These are phyloP conservation scores for Hymenoscyphus albidus DNA, from an alignment of 2,329 filamentous ascomycete species.

Conservation along the genomic window DNA sequence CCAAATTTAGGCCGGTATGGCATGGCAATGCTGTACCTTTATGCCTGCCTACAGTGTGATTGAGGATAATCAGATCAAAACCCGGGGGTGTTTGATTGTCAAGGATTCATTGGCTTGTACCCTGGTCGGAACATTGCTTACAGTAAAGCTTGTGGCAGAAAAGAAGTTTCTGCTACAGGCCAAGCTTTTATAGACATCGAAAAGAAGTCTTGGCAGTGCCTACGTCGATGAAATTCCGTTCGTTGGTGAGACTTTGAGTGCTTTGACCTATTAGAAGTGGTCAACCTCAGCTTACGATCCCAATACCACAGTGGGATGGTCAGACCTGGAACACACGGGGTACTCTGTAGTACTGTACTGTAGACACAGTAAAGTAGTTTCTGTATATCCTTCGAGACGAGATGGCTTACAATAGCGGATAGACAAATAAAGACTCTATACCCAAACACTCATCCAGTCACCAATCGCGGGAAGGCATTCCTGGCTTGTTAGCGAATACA, in stretches of 20 bases:
- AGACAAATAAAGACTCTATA: too few relatives aligned
- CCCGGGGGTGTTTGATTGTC: background rate
- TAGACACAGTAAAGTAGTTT: too few relatives aligned
- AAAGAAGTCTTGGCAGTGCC: background rate
- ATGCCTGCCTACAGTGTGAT: background rate
- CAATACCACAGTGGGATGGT: background rate
- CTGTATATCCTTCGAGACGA: too few relatives aligned
- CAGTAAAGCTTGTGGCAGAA: background rate
- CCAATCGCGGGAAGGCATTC: too few relatives aligned
- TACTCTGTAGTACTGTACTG: too few relatives aligned
- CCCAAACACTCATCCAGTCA: too few relatives aligned
- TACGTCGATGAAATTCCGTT: background rate
- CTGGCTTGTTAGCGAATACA: too few relatives aligned
- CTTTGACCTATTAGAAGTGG: conserved; percentile 1
- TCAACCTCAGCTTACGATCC: background rate
- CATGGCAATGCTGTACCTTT: background rate
- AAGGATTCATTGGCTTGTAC: background rate
- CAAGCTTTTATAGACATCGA: background rate
- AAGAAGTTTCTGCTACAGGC: conserved; percentile 1
- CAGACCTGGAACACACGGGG: too few relatives aligned
- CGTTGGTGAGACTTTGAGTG: background rate
- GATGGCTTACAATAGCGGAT: too few relatives aligned
- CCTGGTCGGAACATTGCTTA: background rate
- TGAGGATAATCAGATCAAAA: background rate
- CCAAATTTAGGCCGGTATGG: background rate